Evolutionary conservation across 192 early-diverging fungal species (phyloP).

Genomic region (Paraglomus brasilianum): DNA sequence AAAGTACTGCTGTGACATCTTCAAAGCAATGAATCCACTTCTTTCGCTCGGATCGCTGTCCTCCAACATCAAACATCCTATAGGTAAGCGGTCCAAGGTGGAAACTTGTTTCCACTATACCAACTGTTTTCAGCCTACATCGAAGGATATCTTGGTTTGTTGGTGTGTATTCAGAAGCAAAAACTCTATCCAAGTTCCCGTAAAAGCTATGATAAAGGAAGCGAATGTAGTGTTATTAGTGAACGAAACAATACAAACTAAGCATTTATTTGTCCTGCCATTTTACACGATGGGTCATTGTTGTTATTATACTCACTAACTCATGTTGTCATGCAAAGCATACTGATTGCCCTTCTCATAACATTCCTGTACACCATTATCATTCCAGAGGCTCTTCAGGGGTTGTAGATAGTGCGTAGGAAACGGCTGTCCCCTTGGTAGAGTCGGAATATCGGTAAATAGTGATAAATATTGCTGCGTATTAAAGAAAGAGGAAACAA

Average conservation of each 20-base stretch:
- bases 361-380: constrained; percentile 43
- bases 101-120: constrained; percentile 60
- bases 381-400: constrained; percentile 49
- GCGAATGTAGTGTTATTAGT: background rate
- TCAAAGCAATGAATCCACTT: constrained; percentile 60
- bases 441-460: constrained; percentile 39
- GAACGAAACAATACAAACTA: background rate
- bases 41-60: constrained; percentile 54
- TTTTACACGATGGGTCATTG: background rate
- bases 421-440: constrained; percentile 41
- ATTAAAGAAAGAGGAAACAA: background rate
- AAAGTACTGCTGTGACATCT: constrained; percentile 55
- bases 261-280: background rate
- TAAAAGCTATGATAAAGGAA: constrained; percentile 44
- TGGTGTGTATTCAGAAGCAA: constrained; percentile 47
- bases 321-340: constrained; percentile 52
- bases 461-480: constrained; percentile 38
- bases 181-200: constrained; percentile 49
- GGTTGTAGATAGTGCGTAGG: constrained; percentile 43
- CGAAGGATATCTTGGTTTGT: constrained; percentile 60
- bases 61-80: constrained; percentile 60
- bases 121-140: constrained; percentile 62
- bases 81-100: constrained; percentile 54
- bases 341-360: constrained; percentile 45
- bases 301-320: constrained; percentile 42